These are phyloP conservation scores for Lactifluus rugatus DNA, from an alignment of 768 basidiomycete species.

Conservation along the genomic window DNA sequence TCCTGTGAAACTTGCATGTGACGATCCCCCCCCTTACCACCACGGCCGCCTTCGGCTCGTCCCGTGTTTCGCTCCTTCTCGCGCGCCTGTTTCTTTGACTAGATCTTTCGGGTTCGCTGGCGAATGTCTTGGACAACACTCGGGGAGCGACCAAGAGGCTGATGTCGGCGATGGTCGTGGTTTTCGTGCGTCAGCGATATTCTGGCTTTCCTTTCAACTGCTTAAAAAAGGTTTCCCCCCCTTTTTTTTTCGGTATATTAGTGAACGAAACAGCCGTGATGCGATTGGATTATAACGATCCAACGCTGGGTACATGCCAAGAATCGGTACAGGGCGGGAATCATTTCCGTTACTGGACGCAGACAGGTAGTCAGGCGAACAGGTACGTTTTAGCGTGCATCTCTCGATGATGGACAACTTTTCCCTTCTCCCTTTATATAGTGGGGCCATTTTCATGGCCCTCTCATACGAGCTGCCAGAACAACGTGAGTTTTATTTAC, in stretches of 20 bases:
- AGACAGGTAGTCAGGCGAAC: slow-evolving; percentile 54
- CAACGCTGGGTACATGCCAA: slow-evolving; percentile 70
- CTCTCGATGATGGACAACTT: not conserved
- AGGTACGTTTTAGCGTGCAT: slow-evolving; percentile 32
- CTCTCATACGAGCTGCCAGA: slow-evolving; percentile 64
- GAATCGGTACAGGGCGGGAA: slow-evolving; percentile 82
- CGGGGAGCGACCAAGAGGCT: slow-evolving; percentile 56
- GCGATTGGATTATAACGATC: slow-evolving; percentile 76
- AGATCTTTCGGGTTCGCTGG: slow-evolving; percentile 64
- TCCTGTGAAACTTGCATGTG: not conserved
- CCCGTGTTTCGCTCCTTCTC: not conserved
- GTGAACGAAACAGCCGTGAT: slow-evolving; percentile 80
- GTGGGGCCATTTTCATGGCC: slow-evolving; percentile 69
- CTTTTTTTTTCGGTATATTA: slow-evolving; percentile 23
- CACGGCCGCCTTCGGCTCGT: not conserved
- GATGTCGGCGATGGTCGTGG: slow-evolving; percentile 81
- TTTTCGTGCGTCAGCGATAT: slow-evolving; percentile 36
- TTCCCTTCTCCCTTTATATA: slow-evolving; percentile 21
- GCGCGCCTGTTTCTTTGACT: not conserved
- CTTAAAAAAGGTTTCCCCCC: not conserved
- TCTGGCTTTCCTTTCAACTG: not conserved
- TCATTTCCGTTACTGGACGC: slow-evolving; percentile 84
- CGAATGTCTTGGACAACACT: slow-evolving; percentile 80
- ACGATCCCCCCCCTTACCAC: not conserved
- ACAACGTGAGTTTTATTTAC: slow-evolving; percentile 32